A percentile compares a stretch with the other conserved stretches of the same genome.
Conservation (phyloP, 345 rosid genomes). For the Populus deltoides region DNA sequence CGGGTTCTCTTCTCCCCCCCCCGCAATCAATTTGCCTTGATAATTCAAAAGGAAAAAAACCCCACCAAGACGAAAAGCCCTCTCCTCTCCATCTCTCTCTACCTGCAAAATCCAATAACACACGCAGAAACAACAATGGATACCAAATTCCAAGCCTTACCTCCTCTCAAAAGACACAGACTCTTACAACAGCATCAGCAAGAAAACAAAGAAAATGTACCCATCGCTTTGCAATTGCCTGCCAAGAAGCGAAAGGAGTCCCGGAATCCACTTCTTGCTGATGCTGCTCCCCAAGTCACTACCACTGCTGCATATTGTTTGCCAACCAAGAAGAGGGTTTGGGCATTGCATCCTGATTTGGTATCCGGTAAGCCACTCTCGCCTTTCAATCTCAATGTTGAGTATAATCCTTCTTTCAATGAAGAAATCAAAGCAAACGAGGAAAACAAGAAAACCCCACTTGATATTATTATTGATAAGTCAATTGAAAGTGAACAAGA, state of each 20-base stretch:
- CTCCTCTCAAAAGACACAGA: conserved; percentile 74
- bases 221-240: conserved; percentile 45
- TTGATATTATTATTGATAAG: background rate
- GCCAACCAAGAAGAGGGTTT: conserved; percentile 86
- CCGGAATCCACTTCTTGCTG: conserved; percentile 20
- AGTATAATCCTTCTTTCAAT: conserved; percentile 40
- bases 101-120: background rate
- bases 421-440: conserved; percentile 8
- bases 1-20: conserved; percentile 2
- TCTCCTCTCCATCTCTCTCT: background rate
- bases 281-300: conserved; percentile 1
- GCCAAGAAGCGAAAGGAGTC: conserved; percentile 79
- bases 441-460: conserved; percentile 9
- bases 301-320: conserved; percentile 29
- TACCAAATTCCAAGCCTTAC: conserved; percentile 42
- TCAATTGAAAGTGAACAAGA: background rate
- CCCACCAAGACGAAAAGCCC: background rate
- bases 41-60: background rate
- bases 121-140: conserved; percentile 40
- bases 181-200: conserved; percentile 39
- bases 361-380: conserved; percentile 40
- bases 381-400: conserved; percentile 73
- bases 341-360: conserved; percentile 68
- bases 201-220: conserved; percentile 29
- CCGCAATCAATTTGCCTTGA: background rate